These are phyloP conservation scores for Sordariomycetes sp. DNA, from an alignment of 2,329 filamentous ascomycete genomes.

Conservation along the genomic window DNA sequence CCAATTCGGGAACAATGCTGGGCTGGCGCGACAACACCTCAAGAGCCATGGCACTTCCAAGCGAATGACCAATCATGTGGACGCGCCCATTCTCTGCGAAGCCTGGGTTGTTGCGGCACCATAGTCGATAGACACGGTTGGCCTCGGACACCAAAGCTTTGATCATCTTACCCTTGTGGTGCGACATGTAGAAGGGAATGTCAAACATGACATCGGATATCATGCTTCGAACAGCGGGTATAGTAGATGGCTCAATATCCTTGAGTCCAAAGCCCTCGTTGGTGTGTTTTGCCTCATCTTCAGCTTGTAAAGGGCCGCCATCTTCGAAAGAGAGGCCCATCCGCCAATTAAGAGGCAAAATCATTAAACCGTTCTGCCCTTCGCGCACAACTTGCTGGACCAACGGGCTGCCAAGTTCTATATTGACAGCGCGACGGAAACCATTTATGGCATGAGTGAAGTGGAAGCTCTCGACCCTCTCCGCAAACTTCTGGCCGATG, in stretches of 20 bases:
- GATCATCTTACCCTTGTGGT: constrained; percentile 94
- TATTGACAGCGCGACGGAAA: constrained; percentile 77
- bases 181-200: constrained; percentile 94
- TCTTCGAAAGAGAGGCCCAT: constrained; percentile 83
- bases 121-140: constrained; percentile 89
- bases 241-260: constrained; percentile 85
- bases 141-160: constrained; percentile 80
- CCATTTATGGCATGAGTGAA: constrained; percentile 95
- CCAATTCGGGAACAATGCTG: constrained; percentile 50
- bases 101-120: constrained; percentile 87
- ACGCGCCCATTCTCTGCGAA: constrained; percentile 76
- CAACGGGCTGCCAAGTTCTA: constrained; percentile 65
- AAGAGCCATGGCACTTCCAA: constrained; percentile 89
- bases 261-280: constrained; percentile 57
- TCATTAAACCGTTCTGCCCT: constrained; percentile 84
- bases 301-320: constrained; percentile 50
- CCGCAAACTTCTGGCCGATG: constrained; percentile 92
- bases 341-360: constrained; percentile 90
- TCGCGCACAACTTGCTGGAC: constrained; percentile 69
- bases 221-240: constrained; percentile 85
- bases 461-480: constrained; percentile 90
- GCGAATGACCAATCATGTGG: constrained; percentile 85
- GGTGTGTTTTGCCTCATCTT: constrained; percentile 42
- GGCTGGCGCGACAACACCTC: constrained; percentile 89
- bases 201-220: constrained; percentile 98